Evolutionary conservation across 371 early-diverging fungal genomes (phyloP).

Genomic region (Mortierella sp.): DNA sequence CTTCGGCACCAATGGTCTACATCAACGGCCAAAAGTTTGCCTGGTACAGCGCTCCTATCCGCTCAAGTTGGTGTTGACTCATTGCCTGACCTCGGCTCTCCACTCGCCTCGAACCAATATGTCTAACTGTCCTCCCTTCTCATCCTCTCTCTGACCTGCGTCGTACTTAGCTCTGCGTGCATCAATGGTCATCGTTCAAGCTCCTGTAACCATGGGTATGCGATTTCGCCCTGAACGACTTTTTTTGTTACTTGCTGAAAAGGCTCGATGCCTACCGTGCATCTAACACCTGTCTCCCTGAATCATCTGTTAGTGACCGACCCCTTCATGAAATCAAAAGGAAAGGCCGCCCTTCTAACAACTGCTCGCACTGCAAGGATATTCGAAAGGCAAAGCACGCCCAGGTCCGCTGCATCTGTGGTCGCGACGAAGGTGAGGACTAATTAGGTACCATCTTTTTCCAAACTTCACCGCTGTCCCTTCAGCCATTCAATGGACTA

Average conservation of each 20-base stretch:
- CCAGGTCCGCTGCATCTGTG: constrained; percentile 82
- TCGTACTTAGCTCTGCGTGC: constrained; percentile 53
- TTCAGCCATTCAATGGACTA: not conserved
- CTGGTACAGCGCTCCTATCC: constrained; percentile 41
- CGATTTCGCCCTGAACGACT: not conserved
- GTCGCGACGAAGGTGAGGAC: constrained; percentile 54
- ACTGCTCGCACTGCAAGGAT: constrained; percentile 83
- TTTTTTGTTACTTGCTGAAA: not conserved
- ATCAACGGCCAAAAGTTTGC: constrained; percentile 62
- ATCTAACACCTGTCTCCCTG: not conserved
- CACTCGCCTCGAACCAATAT: not conserved
- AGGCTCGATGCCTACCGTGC: too few relatives aligned
- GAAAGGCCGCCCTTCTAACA: constrained; percentile 86
- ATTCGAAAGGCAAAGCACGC: constrained; percentile 81
- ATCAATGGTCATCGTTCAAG: constrained; percentile 64
- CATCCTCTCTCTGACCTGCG: not conserved
- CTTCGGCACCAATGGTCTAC: constrained; percentile 38
- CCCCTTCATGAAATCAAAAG: constrained; percentile 77
- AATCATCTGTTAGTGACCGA: constrained; percentile 60
- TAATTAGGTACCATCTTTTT: not conserved
- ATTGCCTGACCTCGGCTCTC: not conserved
- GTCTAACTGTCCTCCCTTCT: not conserved
- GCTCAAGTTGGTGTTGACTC: not conserved
- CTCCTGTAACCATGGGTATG: constrained; percentile 59
- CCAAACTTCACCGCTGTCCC: not conserved